Conservation (phyloP, 2,329 filamentous ascomycete species). For the Hyphodiscus sp. region DNA sequence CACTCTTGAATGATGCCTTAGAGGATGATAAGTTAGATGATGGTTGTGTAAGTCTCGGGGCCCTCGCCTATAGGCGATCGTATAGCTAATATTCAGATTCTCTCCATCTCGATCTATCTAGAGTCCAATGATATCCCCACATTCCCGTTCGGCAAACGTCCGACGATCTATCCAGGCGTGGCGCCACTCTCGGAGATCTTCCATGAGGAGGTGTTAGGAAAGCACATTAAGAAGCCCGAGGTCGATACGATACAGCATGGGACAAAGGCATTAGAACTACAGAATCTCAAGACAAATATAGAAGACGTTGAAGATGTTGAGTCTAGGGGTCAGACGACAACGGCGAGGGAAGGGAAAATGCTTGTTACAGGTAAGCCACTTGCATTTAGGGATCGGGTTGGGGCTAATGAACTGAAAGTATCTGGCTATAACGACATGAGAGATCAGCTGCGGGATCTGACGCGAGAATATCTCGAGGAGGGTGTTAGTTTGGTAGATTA, state of each 20-base stretch:
- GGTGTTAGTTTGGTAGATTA: too few species aligned
- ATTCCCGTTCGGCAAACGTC: constrained; percentile 11
- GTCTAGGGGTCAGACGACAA: constrained; percentile 1
- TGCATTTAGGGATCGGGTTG: too few species aligned
- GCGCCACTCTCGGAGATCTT: constrained; percentile 9
- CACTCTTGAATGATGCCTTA: constrained; percentile 1
- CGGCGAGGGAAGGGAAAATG: constrained; percentile 4
- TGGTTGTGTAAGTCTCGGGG: constrained; percentile 4
- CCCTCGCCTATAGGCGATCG: constrained; percentile 46
- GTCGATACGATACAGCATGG: constrained; percentile 8
- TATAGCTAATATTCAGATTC: too few species aligned
- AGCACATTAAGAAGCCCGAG: constrained; percentile 11
- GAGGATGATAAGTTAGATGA: constrained; percentile 6
- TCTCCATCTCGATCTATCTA: constrained; percentile 29
- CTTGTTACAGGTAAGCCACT: constrained; percentile 10
- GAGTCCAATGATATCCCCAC: constrained; percentile 6
- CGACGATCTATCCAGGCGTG: constrained; percentile 8
- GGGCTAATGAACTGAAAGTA: too few species aligned
- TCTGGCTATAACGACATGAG: too few species aligned
- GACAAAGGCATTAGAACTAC: too few species aligned
- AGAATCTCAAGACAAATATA: constrained; percentile 2
- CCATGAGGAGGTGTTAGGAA: constrained; percentile 7
- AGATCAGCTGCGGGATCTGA: too few species aligned
- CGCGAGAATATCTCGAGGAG: too few species aligned
- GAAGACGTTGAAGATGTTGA: constrained; percentile 6